These are phyloP conservation scores for Lentinula aciculospora DNA, from an alignment of 768 basidiomycete species.

Conservation along the genomic window DNA sequence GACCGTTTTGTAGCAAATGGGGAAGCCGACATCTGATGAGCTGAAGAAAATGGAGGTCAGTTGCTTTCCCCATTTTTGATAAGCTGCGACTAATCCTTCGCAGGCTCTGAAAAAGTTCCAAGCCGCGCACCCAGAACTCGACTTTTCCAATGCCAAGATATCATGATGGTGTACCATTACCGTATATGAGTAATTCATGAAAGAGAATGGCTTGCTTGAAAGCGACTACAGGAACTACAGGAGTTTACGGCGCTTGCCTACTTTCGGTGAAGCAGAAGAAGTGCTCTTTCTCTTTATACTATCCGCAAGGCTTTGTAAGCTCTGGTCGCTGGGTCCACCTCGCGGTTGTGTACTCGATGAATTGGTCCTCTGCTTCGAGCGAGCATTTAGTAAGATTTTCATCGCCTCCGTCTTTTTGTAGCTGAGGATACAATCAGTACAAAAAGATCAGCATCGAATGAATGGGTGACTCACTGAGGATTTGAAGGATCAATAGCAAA, in stretches of 20 bases:
- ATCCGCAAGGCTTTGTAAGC: constrained; percentile 67
- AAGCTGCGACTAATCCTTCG: not conserved
- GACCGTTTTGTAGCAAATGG: constrained; percentile 65
- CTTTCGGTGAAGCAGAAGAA: constrained; percentile 16
- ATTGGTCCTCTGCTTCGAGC: constrained; percentile 49
- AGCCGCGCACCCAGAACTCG: constrained; percentile 85
- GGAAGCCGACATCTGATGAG: constrained; percentile 93
- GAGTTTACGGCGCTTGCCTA: constrained; percentile 37
- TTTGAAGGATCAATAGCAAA: constrained; percentile 96
- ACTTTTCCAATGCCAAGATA: constrained; percentile 90
- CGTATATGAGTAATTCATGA: no score
- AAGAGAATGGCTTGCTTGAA: not conserved
- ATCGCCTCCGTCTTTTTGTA: constrained; percentile 94
- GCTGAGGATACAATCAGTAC: constrained; percentile 32
- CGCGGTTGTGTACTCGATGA: constrained; percentile 11
- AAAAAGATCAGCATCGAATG: not conserved
- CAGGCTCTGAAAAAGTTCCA: constrained; percentile 88
- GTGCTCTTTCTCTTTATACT: constrained; percentile 80
- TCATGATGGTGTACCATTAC: no score
- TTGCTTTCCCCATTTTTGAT: not conserved
- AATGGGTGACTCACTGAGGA: constrained; percentile 65
- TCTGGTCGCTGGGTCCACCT: constrained; percentile 21
- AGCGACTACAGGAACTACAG: constrained; percentile 5
- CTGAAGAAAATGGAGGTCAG: constrained; percentile 85
- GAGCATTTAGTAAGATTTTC: constrained; percentile 77